Evolutionary conservation across 2,329 filamentous ascomycete species (phyloP).

Genomic region (Penicillium digitatum): DNA sequence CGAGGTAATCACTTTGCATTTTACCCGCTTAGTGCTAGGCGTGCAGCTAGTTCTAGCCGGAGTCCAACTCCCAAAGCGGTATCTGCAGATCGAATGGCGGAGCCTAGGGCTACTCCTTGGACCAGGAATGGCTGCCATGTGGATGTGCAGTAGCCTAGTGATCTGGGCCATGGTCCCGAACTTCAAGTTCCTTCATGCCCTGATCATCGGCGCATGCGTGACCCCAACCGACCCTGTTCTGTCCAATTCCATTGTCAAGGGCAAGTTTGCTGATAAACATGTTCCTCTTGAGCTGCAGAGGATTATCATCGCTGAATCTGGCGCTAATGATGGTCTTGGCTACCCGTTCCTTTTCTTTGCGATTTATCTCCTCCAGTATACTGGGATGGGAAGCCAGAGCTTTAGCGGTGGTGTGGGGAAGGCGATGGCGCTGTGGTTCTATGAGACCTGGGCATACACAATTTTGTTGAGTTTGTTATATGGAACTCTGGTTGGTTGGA

Average conservation of each 20-base stretch:
- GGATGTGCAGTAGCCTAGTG: constrained; percentile 73
- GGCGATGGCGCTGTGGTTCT: constrained; percentile 78
- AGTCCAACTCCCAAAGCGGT: constrained; percentile 79
- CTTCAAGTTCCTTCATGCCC: constrained; percentile 69
- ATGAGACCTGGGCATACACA: constrained; percentile 78
- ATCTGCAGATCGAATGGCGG: constrained; percentile 74
- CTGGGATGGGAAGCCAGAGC: constrained; percentile 54
- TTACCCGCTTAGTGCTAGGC: constrained; percentile 80
- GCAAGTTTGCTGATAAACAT: constrained; percentile 87
- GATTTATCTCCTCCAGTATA: constrained; percentile 76
- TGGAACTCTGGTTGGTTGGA: constrained; percentile 71
- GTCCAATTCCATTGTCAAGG: constrained; percentile 87
- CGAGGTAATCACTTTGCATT: constrained; percentile 72
- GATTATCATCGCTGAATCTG: constrained; percentile 76
- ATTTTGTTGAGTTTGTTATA: constrained; percentile 76
- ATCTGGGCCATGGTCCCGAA: constrained; percentile 72
- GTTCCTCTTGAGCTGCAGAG: constrained; percentile 76
- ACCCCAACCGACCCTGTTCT: constrained; percentile 87
- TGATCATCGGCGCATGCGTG: constrained; percentile 80
- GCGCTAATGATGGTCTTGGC: constrained; percentile 82
- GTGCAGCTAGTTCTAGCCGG: constrained; percentile 87
- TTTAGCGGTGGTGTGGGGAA: constrained; percentile 57
- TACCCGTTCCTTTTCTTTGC: constrained; percentile 87
- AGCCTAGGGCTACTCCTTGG: constrained; percentile 70
- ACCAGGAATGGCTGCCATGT: constrained; percentile 82